Evolutionary conservation across 495 filamentous ascomycete species (phyloP).

Genomic region (Hypoxylon intermedium): DNA sequence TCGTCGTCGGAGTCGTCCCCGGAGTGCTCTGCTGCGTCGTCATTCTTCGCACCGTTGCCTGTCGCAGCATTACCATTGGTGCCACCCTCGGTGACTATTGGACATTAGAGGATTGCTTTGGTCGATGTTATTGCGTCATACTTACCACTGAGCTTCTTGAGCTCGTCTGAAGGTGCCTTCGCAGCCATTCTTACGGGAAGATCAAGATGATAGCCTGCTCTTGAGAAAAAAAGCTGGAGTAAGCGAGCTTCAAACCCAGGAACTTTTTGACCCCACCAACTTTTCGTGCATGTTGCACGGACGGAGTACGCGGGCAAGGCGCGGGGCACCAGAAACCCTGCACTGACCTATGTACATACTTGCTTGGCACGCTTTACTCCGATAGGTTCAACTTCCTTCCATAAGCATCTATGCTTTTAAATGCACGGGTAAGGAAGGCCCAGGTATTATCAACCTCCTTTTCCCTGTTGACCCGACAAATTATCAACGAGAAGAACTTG

Average conservation of each 20-base stretch:
- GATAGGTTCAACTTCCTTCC: too few relatives aligned
- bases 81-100: conserved; percentile 52
- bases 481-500: too few relatives aligned
- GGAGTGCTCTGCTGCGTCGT: conserved; percentile 66
- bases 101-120: conserved; percentile 14
- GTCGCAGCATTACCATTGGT: conserved; percentile 58
- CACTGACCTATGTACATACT: too few relatives aligned
- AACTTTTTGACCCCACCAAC: conserved; percentile 29
- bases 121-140: background rate
- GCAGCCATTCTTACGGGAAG: conserved; percentile 49
- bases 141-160: conserved; percentile 53
- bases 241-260: background rate
- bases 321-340: background rate
- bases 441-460: too few relatives aligned
- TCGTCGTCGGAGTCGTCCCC: conserved; percentile 75
- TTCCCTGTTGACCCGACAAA: too few relatives aligned
- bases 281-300: conserved; percentile 5
- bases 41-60: conserved; percentile 47
- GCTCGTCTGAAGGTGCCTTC: conserved; percentile 50
- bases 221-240: background rate
- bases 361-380: too few relatives aligned
- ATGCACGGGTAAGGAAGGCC: too few relatives aligned
- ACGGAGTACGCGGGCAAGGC: background rate
- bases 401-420: too few relatives aligned
- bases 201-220: conserved; percentile 6